phyloP scores from a whole-genome alignment of 208 protist genomes.

The Acanthamoeba sp. region DNA sequence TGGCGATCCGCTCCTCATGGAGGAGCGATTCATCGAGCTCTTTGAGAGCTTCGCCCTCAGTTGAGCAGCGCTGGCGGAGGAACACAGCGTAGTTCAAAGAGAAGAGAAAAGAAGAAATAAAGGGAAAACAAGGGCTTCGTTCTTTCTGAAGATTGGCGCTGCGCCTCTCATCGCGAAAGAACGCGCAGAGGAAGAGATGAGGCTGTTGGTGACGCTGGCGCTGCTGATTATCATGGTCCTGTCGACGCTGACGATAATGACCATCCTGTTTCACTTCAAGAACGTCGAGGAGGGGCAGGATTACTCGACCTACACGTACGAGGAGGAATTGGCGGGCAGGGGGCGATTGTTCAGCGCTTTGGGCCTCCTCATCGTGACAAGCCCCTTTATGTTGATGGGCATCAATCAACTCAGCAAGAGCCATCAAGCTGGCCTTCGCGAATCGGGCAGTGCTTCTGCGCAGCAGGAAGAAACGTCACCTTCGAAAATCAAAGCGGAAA shows the following conservation, averaged over 20 bases:
- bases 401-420: constrained; percentile 27
- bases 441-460: background rate
- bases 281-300: background rate
- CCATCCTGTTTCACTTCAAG: constrained; percentile 26
- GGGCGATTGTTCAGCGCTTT: constrained; percentile 6
- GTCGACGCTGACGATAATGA: background rate
- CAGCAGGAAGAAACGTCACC: background rate
- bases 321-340: background rate
- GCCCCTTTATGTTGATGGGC: constrained; percentile 22
- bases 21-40: constrained; percentile 71
- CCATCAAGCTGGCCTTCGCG: background rate
- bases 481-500: background rate
- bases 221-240: background rate
- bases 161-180: fast-evolving
- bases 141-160: no score
- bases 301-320: background rate
- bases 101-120: constrained; percentile 15
- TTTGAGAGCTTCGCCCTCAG: constrained; percentile 72
- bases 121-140: background rate
- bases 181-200: background rate
- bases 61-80: background rate
- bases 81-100: background rate
- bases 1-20: constrained; percentile 65
- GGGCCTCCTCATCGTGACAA: background rate
- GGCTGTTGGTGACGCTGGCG: background rate